phyloP scores from a whole-genome alignment of 257 asterid species.

The Galeopsis tetrahit region DNA sequence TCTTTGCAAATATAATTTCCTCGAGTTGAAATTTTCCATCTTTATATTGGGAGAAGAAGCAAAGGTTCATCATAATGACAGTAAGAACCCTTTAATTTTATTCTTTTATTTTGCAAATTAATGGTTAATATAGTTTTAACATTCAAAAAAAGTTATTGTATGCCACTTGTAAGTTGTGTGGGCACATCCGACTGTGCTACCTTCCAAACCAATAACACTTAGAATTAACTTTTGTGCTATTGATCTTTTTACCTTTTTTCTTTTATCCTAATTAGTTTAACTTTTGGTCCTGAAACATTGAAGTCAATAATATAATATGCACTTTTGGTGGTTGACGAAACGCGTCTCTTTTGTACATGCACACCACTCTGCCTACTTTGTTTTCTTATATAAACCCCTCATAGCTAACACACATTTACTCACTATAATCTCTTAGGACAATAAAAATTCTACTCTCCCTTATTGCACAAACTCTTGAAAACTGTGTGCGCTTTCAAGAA shows the following conservation, averaged over 20 bases:
- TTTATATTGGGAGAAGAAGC: constrained; percentile 29
- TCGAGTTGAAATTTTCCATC: not conserved
- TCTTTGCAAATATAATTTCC: not conserved
- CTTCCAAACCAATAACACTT: constrained; percentile 24
- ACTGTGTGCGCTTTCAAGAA: constrained; percentile 14
- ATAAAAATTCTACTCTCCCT: not conserved
- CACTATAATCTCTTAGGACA: not conserved
- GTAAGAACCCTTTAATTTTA: constrained; percentile 34
- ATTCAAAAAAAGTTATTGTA: constrained; percentile 5
- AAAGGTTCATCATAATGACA: constrained; percentile 29
- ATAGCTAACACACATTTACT: not conserved
- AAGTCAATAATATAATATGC: not conserved
- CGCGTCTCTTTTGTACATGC: constrained; percentile 15
- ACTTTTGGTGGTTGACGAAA: constrained; percentile 33
- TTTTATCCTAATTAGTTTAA: not conserved
- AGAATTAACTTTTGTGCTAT: not conserved
- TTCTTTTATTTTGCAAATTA: not conserved
- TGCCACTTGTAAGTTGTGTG: constrained; percentile 16
- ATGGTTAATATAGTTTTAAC: not conserved
- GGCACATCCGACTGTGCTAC: constrained; percentile 27
- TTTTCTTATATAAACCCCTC: constrained; percentile 40
- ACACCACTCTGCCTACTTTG: not conserved
- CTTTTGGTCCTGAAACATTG: constrained; percentile 7
- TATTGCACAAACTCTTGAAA: constrained; percentile 1
- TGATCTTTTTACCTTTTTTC: constrained; percentile 22